These are phyloP conservation scores for Patellaria atrata DNA, from an alignment of 495 filamentous ascomycete species.

Conservation along the genomic window DNA sequence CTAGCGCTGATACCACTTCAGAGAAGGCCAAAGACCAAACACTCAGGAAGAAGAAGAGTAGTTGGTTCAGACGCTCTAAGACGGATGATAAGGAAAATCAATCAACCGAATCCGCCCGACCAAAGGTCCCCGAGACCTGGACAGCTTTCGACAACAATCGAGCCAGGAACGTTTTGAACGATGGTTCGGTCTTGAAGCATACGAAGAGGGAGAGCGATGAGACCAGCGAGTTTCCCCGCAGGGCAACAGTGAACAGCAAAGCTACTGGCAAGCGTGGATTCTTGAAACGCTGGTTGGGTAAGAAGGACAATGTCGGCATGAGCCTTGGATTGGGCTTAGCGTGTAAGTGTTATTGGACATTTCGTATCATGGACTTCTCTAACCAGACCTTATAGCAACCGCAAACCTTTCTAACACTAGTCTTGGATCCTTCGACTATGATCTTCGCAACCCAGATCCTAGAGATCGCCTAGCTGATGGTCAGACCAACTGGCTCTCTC, in stretches of 20 bases:
- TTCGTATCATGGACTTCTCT: too few relatives aligned
- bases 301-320: slow-evolving; percentile 17
- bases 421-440: slow-evolving; percentile 5
- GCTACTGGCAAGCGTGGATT: slow-evolving; percentile 6
- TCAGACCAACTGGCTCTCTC: slow-evolving; percentile 69
- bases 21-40: slow-evolving; percentile 10
- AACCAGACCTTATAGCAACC: too few relatives aligned
- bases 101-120: slow-evolving; percentile 7
- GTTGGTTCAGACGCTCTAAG: slow-evolving; percentile 25
- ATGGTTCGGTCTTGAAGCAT: slow-evolving; percentile 5
- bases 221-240: slow-evolving; percentile 25
- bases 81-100: slow-evolving; percentile 11
- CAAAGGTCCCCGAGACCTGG: slow-evolving; percentile 15
- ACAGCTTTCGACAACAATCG: slow-evolving; percentile 21
- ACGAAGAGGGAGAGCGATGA: slow-evolving; percentile 8
- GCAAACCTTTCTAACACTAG: too few relatives aligned
- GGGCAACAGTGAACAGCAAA: slow-evolving; percentile 11
- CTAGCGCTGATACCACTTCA: slow-evolving; percentile 5
- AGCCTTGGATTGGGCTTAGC: slow-evolving; percentile 9
- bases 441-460: slow-evolving; percentile 8
- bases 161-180: slow-evolving; percentile 2
- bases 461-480: slow-evolving; percentile 32
- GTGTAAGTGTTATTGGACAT: slow-evolving; percentile 14
- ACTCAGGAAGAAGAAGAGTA: slow-evolving; percentile 26
- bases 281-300: slow-evolving; percentile 15